Percentiles rank a stretch among this genome's conserved stretches.
Conservation (phyloP, 345 rosid species). For the Syzygium oleosum region DNA sequence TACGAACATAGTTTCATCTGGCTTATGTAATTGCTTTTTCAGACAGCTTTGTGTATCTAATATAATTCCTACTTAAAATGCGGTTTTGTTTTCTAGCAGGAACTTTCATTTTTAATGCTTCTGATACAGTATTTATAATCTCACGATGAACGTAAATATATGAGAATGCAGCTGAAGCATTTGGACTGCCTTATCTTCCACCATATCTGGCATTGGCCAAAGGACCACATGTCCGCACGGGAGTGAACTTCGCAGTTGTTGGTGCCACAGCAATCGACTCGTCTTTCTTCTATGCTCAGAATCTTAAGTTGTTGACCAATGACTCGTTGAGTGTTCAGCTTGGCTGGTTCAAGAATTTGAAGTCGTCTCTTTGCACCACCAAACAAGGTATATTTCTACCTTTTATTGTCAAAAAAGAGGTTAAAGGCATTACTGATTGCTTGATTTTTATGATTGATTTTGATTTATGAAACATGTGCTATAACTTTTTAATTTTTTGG, state of each 20-base stretch:
- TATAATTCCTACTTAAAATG: too few species aligned
- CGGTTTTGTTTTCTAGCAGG: too few species aligned
- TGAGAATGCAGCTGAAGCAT: not conserved
- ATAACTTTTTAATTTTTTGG: not conserved
- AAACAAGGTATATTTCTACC: constrained; percentile 21
- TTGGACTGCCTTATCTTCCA: not conserved
- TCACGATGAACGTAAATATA: constrained; percentile 1
- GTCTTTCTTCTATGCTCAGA: constrained; percentile 16
- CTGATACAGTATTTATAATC: constrained; percentile 38
- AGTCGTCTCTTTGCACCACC: constrained; percentile 34
- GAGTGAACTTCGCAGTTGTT: constrained; percentile 53
- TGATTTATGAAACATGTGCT: not conserved
- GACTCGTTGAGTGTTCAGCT: constrained; percentile 35
- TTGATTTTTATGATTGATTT: not conserved
- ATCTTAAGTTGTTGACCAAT: constrained; percentile 32
- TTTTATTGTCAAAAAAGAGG: not conserved
- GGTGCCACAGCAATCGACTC: constrained; percentile 50
- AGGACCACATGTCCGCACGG: constrained; percentile 1
- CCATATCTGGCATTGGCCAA: not conserved
- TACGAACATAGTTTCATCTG: not conserved
- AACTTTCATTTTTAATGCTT: not conserved
- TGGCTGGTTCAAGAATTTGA: constrained; percentile 48
- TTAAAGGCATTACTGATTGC: not conserved
- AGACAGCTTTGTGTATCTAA: too few species aligned
- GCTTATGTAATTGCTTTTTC: not conserved